Conservation (phyloP, 495 filamentous ascomycete species). For the Chaetomium tenue region DNA sequence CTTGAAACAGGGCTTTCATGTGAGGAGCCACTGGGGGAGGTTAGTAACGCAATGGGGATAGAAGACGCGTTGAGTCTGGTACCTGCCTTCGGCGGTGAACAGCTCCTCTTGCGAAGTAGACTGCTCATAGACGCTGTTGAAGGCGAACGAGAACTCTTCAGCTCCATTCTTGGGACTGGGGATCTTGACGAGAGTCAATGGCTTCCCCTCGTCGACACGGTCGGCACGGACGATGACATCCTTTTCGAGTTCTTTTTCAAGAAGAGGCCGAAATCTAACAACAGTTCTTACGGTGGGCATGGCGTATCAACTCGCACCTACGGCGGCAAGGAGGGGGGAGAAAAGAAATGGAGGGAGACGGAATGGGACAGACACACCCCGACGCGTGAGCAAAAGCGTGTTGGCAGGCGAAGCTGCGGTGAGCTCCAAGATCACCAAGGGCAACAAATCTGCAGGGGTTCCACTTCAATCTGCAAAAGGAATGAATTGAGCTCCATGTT, state of each 20-base stretch:
- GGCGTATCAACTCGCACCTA: constrained; percentile 13
- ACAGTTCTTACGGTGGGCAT: constrained; percentile 77
- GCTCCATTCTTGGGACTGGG: constrained; percentile 90
- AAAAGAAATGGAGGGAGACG: neutral
- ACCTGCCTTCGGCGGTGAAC: constrained; percentile 81
- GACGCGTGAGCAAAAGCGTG: constrained; percentile 1
- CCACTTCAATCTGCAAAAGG: neutral
- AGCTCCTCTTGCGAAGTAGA: constrained; percentile 76
- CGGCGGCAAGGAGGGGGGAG: neutral
- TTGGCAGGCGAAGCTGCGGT: constrained; percentile 2
- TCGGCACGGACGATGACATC: constrained; percentile 78
- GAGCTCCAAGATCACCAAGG: constrained; percentile 6
- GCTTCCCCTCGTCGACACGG: constrained; percentile 54
- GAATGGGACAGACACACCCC: neutral
- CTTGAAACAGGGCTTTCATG: constrained; percentile 88
- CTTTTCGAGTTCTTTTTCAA: constrained; percentile 75
- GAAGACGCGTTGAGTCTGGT: neutral
- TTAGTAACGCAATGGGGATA: constrained; percentile 11
- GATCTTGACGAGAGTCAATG: constrained; percentile 72
- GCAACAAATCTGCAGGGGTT: constrained; percentile 12
- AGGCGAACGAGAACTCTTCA: constrained; percentile 90
- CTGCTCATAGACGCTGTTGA: constrained; percentile 88
- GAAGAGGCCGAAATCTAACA: constrained; percentile 82
- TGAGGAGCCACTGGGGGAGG: constrained; percentile 51
- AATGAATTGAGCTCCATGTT: no score